phyloP scores from a whole-genome alignment of 495 filamentous ascomycete species.

The Hypoxylon intermedium region DNA sequence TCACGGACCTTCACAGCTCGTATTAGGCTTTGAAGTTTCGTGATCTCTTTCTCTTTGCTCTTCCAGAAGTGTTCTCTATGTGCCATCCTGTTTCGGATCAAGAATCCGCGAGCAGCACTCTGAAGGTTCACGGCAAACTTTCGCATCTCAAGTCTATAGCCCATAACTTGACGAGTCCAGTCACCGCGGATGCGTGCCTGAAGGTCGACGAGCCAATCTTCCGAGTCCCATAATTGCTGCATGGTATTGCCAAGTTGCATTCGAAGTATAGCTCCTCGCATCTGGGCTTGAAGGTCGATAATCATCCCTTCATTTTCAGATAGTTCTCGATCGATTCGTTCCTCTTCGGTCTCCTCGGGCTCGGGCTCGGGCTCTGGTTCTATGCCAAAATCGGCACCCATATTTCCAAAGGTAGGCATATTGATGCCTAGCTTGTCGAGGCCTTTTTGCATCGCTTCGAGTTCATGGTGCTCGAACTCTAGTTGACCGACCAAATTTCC shows the following conservation, averaged over 20 bases:
- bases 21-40: constrained; percentile 83
- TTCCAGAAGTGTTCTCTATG: constrained; percentile 71
- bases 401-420: constrained; percentile 97
- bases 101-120: constrained; percentile 78
- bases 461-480: constrained; percentile 96
- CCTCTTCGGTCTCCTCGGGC: constrained; percentile 84
- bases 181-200: constrained; percentile 84
- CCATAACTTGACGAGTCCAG: constrained; percentile 71
- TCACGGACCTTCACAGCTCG: constrained; percentile 77
- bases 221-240: constrained; percentile 89
- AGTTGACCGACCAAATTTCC: constrained; percentile 98
- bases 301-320: constrained; percentile 74
- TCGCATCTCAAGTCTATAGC: constrained; percentile 80
- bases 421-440: constrained; percentile 92
- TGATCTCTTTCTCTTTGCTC: constrained; percentile 71
- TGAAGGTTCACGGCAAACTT: constrained; percentile 78
- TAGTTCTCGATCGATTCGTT: constrained; percentile 84
- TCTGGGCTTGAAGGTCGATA: constrained; percentile 82
- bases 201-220: constrained; percentile 77
- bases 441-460: constrained; percentile 95
- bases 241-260: constrained; percentile 81
- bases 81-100: constrained; percentile 69
- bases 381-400: constrained; percentile 94
- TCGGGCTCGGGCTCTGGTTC: constrained; percentile 68
- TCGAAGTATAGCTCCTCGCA: constrained; percentile 80